These are phyloP conservation scores for Monosporozyma servazzii DNA, from an alignment of 805 yeast genomes.

Conservation along the genomic window DNA sequence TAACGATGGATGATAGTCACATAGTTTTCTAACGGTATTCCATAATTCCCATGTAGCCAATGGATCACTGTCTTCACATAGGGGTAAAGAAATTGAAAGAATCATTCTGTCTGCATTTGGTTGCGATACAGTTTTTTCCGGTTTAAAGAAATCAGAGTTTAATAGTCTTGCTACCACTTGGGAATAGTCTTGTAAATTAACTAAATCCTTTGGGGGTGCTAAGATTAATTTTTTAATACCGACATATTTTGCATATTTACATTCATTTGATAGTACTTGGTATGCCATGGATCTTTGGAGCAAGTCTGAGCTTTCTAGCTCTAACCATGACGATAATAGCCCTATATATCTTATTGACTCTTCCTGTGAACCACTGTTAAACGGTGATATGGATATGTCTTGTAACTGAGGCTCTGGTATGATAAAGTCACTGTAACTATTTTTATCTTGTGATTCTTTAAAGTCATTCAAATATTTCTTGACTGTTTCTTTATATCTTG, in stretches of 20 bases:
- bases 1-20: slow-evolving; percentile 44
- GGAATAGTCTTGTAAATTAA: slow-evolving; percentile 42
- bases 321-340: slow-evolving; percentile 60
- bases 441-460: background rate
- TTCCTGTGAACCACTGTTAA: slow-evolving; percentile 4
- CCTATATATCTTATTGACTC: slow-evolving; percentile 37
- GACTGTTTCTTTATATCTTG: slow-evolving; percentile 38
- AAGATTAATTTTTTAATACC: slow-evolving; percentile 48
- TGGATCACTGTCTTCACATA: slow-evolving; percentile 42
- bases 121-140: slow-evolving; percentile 10
- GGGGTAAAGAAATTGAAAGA: slow-evolving; percentile 41
- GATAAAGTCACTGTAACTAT: slow-evolving; percentile 7
- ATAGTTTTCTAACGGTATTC: slow-evolving; percentile 52
- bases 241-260: slow-evolving; percentile 48
- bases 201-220: slow-evolving; percentile 55
- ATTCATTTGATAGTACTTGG: slow-evolving; percentile 51
- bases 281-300: slow-evolving; percentile 43
- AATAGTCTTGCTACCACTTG: slow-evolving; percentile 32
- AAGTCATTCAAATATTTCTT: background rate
- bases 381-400: slow-evolving; percentile 28
- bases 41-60: slow-evolving; percentile 68
- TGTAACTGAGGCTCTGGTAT: slow-evolving; percentile 28
- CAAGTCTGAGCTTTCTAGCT: slow-evolving; percentile 46
- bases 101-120: slow-evolving; percentile 23
- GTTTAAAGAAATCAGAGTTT: slow-evolving; percentile 11